Conservation (phyloP, 2,329 filamentous ascomycete species). For the Aspergillus caelatus region DNA sequence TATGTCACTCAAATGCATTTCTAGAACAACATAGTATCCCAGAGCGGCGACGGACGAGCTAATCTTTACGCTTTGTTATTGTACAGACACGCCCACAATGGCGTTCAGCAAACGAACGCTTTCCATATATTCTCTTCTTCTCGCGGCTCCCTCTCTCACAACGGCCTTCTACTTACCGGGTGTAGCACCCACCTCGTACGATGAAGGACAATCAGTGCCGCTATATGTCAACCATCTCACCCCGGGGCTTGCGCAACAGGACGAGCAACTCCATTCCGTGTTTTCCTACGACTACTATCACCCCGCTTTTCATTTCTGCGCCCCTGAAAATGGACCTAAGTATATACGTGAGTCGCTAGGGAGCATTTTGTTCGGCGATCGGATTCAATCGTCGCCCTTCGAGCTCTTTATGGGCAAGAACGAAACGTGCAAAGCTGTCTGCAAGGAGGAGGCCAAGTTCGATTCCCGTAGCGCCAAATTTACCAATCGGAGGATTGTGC, state of each 20-base stretch:
- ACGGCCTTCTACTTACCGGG: conserved; percentile 94
- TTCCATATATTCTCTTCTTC: conserved; percentile 34
- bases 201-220: conserved; percentile 75
- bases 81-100: conserved; percentile 35
- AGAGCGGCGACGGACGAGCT: conserved; percentile 19
- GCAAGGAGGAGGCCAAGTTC: conserved; percentile 66
- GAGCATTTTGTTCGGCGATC: conserved; percentile 95
- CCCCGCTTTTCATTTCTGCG: conserved; percentile 83
- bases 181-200: conserved; percentile 91
- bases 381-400: conserved; percentile 96
- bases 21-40: conserved; percentile 14
- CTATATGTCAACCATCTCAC: conserved; percentile 92
- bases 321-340: conserved; percentile 73
- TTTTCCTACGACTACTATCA: conserved; percentile 97
- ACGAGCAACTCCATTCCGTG: conserved; percentile 85
- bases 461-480: conserved; percentile 71
- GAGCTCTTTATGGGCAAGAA: conserved; percentile 84
- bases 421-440: conserved; percentile 83
- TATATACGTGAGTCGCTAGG: conserved; percentile 86
- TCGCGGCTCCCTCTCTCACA: conserved; percentile 37
- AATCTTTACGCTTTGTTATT: conserved; percentile 16
- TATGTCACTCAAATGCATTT: conserved; percentile 17
- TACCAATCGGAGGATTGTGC: conserved; percentile 77
- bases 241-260: conserved; percentile 74
- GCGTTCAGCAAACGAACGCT: conserved; percentile 34